These are phyloP conservation scores for Periglandula ipomoeae DNA, from an alignment of 2,329 filamentous ascomycete species.

Conservation along the genomic window DNA sequence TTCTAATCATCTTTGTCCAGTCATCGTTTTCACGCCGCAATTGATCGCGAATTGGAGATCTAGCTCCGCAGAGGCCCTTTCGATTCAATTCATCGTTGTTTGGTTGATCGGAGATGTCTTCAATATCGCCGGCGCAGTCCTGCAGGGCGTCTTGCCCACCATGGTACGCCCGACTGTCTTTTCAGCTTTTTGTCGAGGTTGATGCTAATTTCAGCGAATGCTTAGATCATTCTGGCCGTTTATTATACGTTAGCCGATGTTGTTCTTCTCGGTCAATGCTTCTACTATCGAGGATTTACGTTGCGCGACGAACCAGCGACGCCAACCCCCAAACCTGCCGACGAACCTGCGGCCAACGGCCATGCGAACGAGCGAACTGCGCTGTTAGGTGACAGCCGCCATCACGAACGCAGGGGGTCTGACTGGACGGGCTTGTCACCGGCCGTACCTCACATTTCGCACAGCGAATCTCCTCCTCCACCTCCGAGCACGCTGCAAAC, in stretches of 20 bases:
- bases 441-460: slow-evolving; percentile 63
- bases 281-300: slow-evolving; percentile 88
- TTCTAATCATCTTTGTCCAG: slow-evolving; percentile 22
- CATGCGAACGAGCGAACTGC: slow-evolving; percentile 44
- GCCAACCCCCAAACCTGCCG: slow-evolving; percentile 30
- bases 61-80: slow-evolving; percentile 76
- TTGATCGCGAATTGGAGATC: slow-evolving; percentile 92
- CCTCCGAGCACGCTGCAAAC: slow-evolving; percentile 45
- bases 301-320: slow-evolving; percentile 43
- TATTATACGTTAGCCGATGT: slow-evolving; percentile 92
- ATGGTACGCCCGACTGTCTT: slow-evolving; percentile 49
- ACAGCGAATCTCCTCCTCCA: slow-evolving; percentile 34
- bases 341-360: slow-evolving; percentile 18
- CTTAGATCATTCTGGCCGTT: slow-evolving; percentile 73
- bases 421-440: slow-evolving; percentile 64
- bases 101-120: slow-evolving; percentile 95
- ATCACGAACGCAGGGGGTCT: slow-evolving; percentile 39
- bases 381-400: slow-evolving; percentile 36
- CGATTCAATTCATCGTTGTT: slow-evolving; percentile 82
- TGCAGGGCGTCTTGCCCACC: slow-evolving; percentile 86
- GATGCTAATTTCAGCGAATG: neutral
- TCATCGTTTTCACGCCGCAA: slow-evolving; percentile 94
- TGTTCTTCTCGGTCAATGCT: slow-evolving; percentile 79
- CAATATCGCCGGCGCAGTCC: slow-evolving; percentile 85
- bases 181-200: neutral